Evolutionary conservation across 1,284 basidiomycete genomes (phyloP).

Genomic region (Inonotus obliquus): DNA sequence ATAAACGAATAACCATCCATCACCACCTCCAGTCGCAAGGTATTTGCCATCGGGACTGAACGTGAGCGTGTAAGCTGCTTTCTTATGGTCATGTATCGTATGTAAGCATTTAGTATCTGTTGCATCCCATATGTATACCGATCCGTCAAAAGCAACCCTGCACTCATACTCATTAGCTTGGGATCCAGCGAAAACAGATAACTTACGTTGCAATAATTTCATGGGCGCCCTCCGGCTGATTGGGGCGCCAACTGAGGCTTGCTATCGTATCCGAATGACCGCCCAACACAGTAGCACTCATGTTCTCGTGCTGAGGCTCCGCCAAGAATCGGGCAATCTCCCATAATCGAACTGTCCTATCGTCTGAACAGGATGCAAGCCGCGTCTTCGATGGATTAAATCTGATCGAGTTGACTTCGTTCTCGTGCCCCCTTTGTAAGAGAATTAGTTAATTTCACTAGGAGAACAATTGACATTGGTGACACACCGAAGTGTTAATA

Average conservation of each 20-base stretch:
- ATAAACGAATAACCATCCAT: conserved; percentile 32
- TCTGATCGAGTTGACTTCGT: conserved; percentile 77
- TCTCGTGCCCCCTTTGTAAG: conserved; percentile 56
- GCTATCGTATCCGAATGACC: conserved; percentile 69
- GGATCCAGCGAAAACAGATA: conserved; percentile 4
- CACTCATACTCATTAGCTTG: background rate
- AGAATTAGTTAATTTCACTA: background rate
- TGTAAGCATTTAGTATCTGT: conserved; percentile 67
- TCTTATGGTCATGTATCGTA: conserved; percentile 60
- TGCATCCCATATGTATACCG: conserved; percentile 74
- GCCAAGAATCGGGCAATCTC: conserved; percentile 40
- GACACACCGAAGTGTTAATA: conserved; percentile 55
- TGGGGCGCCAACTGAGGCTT: conserved; percentile 69
- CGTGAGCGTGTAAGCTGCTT: conserved; percentile 60
- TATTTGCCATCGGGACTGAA: conserved; percentile 58
- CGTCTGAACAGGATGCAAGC: conserved; percentile 78
- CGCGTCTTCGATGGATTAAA: conserved; percentile 60
- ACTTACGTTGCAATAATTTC: conserved; percentile 69
- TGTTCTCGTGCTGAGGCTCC: conserved; percentile 32
- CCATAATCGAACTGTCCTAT: conserved; percentile 75
- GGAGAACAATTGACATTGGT: background rate
- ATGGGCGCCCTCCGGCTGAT: conserved; percentile 38
- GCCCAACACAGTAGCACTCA: conserved; percentile 42
- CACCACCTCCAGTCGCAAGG: conserved; percentile 34
- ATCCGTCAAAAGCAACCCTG: conserved; percentile 66